Base-by-base conservation (phyloP, 768 basidiomycete species). In the Rhodotorula kratochvilovae region DNA sequence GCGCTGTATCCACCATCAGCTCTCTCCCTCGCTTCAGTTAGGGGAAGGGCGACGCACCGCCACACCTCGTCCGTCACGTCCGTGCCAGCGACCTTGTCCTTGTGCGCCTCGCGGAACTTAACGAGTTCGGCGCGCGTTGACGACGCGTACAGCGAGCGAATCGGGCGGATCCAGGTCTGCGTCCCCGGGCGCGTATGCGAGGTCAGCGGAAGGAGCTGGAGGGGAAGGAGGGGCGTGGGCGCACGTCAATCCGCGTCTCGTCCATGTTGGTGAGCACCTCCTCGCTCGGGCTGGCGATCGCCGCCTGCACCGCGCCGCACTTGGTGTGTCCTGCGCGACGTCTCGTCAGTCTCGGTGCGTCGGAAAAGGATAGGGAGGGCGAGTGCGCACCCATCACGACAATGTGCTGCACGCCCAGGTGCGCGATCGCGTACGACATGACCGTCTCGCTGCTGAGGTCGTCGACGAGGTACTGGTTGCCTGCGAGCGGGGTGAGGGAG, bases 121-220 rank as follows among this genome's bases (percentile, higher is more conserved):
- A 57, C 67, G 23, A 72, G 62, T 27, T 72, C 63, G 17, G 54
- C 23, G 5, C 67, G 67, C 2, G 25, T 62, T 25, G 67, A 65
- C 5, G 59, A 59, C 3, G 23, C 7, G 51, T 57, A 68, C 5
- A 72, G 45, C 19, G 35, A 19, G 10, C 71, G 66, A n/a, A 72
- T 72, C 1, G 71, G 71, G 1, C 55, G 54, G n/a, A 68, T 66
- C 63, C 67, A 72, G 4, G 55, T 48, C 71, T 72, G 62, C 10
- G 25, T 6, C 3, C n/a, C n/a, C n/a, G 29, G 5, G 51, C n/a
- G 10, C 27, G 8, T 15, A 39, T 21, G 15, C 23, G 23, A 50
- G 48, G 17, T 46, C 45, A 46, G 25, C 36, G 50, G 23, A 19
- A 10, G 36, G n/a, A 7, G 19, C 10, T 21, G 29, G 51, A 50